These are phyloP conservation scores for Apophysomyces ossiformis DNA, from an alignment of 371 early-diverging fungal species.

Conservation along the genomic window DNA sequence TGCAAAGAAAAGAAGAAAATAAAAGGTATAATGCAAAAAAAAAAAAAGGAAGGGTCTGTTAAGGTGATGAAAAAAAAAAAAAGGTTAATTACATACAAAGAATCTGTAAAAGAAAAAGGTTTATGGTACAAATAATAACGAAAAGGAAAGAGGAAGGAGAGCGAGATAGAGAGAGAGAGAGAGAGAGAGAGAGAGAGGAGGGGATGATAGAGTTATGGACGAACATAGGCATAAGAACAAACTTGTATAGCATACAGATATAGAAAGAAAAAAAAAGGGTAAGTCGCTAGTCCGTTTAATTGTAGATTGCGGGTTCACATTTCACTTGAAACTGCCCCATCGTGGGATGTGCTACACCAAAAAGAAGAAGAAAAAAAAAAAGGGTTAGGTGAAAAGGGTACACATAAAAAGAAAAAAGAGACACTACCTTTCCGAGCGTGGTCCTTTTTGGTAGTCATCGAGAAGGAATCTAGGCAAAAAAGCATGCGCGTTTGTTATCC, in stretches of 20 bases:
- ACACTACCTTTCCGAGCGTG: neutral
- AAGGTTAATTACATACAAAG: neutral
- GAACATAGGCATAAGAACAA: neutral
- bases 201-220: neutral
- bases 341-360: neutral
- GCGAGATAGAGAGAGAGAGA: slow-evolving; percentile 6
- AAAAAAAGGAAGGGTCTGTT: slow-evolving; percentile 2
- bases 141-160: slow-evolving; percentile 6
- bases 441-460: neutral
- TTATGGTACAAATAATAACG: slow-evolving; percentile 17
- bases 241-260: slow-evolving; percentile 13
- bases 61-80: neutral
- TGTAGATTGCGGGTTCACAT: neutral
- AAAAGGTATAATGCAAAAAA: slow-evolving; percentile 7
- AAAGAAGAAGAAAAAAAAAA: neutral
- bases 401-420: neutral
- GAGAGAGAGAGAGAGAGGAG: neutral
- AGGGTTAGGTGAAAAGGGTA: neutral
- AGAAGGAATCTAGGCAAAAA: neutral
- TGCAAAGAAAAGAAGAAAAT: slow-evolving; percentile 14
- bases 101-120: slow-evolving; percentile 16
- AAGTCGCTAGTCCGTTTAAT: neutral
- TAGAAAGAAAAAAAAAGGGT: neutral
- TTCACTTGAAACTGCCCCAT: neutral
- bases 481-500: neutral